Evolutionary conservation across 768 basidiomycete genomes (phyloP).

Genomic region (Mycena rosella): DNA sequence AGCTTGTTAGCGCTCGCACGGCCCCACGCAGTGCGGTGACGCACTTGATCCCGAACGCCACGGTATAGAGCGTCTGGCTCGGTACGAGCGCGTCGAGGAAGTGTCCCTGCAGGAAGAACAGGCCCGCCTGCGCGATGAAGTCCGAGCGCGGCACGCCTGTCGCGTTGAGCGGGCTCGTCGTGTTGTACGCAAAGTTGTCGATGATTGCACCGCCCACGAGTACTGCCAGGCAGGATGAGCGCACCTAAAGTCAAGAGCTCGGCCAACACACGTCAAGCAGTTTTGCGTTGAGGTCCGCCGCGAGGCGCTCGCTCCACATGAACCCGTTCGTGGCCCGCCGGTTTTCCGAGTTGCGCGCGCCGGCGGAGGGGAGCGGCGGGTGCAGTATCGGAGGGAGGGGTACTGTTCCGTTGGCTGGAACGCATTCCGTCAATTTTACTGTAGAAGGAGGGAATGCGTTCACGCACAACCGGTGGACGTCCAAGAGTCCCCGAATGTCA

Average conservation of each 20-base stretch:
- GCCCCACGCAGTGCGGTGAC: too few relatives aligned
- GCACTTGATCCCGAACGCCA: slow-evolving; percentile 50
- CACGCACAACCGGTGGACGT: slow-evolving; percentile 45
- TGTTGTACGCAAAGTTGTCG: slow-evolving; percentile 50
- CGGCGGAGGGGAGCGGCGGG: slow-evolving; percentile 49
- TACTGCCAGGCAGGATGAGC: slow-evolving; percentile 36
- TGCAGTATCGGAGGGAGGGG: slow-evolving; percentile 48
- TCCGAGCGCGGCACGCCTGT: slow-evolving; percentile 44
- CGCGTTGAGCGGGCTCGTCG: slow-evolving; percentile 44
- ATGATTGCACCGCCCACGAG: slow-evolving; percentile 51
- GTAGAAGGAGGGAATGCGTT: background rate
- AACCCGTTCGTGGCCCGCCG: slow-evolving; percentile 49
- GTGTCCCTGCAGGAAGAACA: slow-evolving; percentile 47
- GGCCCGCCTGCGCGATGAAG: slow-evolving; percentile 43
- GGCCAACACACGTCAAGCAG: slow-evolving; percentile 45
- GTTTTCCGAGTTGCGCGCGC: slow-evolving; percentile 43
- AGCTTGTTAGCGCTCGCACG: too few relatives aligned
- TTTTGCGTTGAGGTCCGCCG: slow-evolving; percentile 46
- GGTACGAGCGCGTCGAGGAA: slow-evolving; percentile 46
- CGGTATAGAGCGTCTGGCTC: slow-evolving; percentile 45
- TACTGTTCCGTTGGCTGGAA: slow-evolving; percentile 47
- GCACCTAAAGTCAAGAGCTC: too few relatives aligned
- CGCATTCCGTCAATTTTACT: background rate
- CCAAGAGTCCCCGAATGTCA: slow-evolving; percentile 50
- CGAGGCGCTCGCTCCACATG: slow-evolving; percentile 49